Conservation (phyloP, 225 moss, liverwort and hornwort genomes). For the Polytrichum formosum region DNA sequence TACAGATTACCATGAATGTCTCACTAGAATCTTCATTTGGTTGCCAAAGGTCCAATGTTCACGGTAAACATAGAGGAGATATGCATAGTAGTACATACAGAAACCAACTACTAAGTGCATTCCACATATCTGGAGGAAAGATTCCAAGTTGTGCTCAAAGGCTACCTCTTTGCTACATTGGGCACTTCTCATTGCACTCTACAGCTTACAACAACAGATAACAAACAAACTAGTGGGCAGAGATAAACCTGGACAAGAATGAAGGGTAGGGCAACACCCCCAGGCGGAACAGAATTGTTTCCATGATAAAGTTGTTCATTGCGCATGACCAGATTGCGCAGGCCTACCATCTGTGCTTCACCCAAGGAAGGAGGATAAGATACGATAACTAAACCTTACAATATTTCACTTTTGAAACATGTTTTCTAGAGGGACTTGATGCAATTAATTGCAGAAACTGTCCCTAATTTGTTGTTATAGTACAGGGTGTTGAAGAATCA, state of each 20-base stretch:
- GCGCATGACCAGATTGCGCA: constrained; percentile 83
- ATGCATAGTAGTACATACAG: no score
- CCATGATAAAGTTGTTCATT: constrained; percentile 84
- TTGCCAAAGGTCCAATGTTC: no score
- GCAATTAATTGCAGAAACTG: no score
- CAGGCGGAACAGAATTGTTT: constrained; percentile 77
- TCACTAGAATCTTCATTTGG: constrained; percentile 14
- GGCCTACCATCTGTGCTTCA: constrained; percentile 64
- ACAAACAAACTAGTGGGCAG: constrained; percentile 1
- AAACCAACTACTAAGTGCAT: not conserved
- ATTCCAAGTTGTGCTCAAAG: no score
- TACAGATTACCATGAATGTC: not conserved
- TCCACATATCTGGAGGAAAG: no score
- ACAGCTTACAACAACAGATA: not conserved
- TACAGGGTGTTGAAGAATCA: no score
- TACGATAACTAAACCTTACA: not conserved
- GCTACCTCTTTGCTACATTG: no score
- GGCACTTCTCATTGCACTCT: not conserved
- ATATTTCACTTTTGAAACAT: no score
- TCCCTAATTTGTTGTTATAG: no score
- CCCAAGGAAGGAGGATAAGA: constrained; percentile 9
- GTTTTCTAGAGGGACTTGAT: no score
- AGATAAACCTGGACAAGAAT: constrained; percentile 87
- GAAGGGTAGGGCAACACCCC: constrained; percentile 95
- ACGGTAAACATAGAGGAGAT: no score